Evolutionary conservation across 2,329 filamentous ascomycete genomes (phyloP).

Genomic region (Dendryphion nanum): DNA sequence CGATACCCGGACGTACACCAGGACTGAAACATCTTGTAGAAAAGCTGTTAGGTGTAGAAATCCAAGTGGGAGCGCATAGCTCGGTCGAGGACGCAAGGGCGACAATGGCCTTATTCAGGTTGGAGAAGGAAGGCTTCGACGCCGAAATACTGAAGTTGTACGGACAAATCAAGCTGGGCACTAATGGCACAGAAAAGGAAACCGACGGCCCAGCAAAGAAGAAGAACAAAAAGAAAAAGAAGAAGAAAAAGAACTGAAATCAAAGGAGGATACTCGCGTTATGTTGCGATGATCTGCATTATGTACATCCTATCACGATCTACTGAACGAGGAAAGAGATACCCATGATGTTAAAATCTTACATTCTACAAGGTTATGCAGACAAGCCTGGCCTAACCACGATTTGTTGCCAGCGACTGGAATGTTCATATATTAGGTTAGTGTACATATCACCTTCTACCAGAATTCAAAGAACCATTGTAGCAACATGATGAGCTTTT

Average conservation of each 20-base stretch:
- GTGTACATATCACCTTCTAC: too few species aligned
- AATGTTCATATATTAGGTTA: too few species aligned
- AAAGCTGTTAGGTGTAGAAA: slow-evolving; percentile 57
- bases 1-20: slow-evolving; percentile 62
- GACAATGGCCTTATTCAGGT: slow-evolving; percentile 84
- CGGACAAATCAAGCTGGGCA: slow-evolving; percentile 20
- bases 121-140: slow-evolving; percentile 83
- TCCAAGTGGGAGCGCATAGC: slow-evolving; percentile 61
- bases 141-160: slow-evolving; percentile 70
- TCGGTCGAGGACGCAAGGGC: slow-evolving; percentile 77
- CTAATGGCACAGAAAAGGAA: slow-evolving; percentile 10
- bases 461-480: too few species aligned
- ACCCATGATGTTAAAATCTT: too few species aligned
- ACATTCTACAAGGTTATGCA: too few species aligned
- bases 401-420: too few species aligned
- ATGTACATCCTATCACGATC: too few species aligned
- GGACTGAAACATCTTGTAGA: slow-evolving; percentile 61
- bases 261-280: too few species aligned
- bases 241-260: slow-evolving; percentile 21
- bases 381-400: too few species aligned
- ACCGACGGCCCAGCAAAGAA: slow-evolving; percentile 23
- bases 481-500: too few species aligned
- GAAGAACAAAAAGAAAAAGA: slow-evolving; percentile 40
- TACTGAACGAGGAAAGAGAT: too few species aligned
- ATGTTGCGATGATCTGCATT: too few species aligned